phyloP scores from a whole-genome alignment of 2,329 filamentous ascomycete genomes.

The Endocalyx cinctus region DNA sequence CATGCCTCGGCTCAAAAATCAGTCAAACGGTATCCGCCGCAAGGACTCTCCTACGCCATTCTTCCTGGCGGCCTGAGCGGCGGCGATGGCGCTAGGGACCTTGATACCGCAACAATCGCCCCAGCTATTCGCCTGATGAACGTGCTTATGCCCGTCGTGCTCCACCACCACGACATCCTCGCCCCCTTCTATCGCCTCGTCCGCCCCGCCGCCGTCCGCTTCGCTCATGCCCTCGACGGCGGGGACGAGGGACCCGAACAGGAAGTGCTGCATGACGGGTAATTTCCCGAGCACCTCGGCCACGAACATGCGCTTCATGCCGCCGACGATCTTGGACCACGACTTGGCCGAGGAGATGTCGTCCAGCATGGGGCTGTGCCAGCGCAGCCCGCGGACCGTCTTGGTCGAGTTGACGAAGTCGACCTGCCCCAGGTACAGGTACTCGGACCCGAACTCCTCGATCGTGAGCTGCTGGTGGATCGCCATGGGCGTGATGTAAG shows the following conservation, averaged over 20 bases:
- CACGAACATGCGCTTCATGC: conserved; percentile 96
- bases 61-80: conserved; percentile 84
- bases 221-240: conserved; percentile 79
- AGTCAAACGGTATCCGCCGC: conserved; percentile 80
- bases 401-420: conserved; percentile 94
- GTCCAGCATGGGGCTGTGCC: conserved; percentile 98
- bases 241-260: conserved; percentile 83
- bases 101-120: conserved; percentile 98
- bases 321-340: conserved; percentile 88
- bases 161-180: conserved; percentile 59
- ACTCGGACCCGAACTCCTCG: conserved; percentile 80
- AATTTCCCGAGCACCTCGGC: conserved; percentile 89
- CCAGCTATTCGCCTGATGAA: conserved; percentile 71
- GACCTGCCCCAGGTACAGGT: conserved; percentile 88
- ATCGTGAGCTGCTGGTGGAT: conserved; percentile 87
- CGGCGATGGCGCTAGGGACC: conserved; percentile 89
- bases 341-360: conserved; percentile 88
- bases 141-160: conserved; percentile 62
- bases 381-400: conserved; percentile 87
- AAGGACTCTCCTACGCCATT: conserved; percentile 54
- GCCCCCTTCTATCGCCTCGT: conserved; percentile 45
- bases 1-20: no score
- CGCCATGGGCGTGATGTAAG: conserved; percentile 68
- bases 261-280: conserved; percentile 97
- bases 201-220: conserved; percentile 41